Conservation (phyloP, 2,329 filamentous ascomycete genomes). For the Plectosphaerella cucumerina region DNA sequence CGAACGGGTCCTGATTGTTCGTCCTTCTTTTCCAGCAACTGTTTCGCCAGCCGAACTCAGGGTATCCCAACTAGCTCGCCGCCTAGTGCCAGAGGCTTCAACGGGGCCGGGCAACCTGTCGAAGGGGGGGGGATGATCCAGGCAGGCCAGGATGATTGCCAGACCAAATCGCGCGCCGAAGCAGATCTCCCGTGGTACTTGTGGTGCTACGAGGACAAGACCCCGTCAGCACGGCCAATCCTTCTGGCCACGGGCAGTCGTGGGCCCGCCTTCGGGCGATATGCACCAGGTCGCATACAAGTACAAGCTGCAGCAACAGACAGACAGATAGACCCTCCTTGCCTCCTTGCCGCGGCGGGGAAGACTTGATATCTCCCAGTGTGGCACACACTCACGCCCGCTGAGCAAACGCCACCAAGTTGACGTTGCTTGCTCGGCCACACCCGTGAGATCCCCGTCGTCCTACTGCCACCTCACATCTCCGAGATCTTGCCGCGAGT, state of each 20-base stretch:
- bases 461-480: not conserved
- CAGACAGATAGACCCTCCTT: too few species aligned
- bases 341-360: too few species aligned
- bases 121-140: not conserved
- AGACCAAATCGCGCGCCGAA: not conserved
- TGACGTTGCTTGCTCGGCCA: not conserved
- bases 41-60: not conserved
- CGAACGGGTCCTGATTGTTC: too few species aligned
- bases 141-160: not conserved
- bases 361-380: too few species aligned
- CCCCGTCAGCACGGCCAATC: too few species aligned
- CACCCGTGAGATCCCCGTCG: not conserved
- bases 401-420: too few species aligned
- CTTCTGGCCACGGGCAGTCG: too few species aligned
- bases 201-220: not conserved
- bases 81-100: not conserved
- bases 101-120: not conserved
- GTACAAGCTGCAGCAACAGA: too few species aligned
- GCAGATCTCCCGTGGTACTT: conserved; percentile 2
- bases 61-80: not conserved
- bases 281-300: too few species aligned
- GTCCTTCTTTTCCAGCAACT: not conserved
- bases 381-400: too few species aligned
- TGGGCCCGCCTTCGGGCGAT: too few species aligned
- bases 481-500: not conserved